Evolutionary conservation across 805 yeast genomes (phyloP), one percentile per base, ranked within the genome.

Genomic region (Suhomyces xylopsoci): DNA sequence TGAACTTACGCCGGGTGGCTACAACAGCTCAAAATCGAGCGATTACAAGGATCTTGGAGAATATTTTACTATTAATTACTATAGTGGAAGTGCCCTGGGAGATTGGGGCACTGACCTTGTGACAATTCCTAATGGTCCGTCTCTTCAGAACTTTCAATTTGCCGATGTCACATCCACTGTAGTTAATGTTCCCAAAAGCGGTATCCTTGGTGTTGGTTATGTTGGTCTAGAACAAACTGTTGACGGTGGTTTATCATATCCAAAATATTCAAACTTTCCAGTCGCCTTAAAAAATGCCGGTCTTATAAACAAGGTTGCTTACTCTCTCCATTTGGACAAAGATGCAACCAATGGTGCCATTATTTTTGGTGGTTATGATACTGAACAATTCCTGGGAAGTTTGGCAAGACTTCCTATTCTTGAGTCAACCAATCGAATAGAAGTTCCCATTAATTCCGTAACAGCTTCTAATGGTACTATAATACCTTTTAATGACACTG

Each of bases 281-380:
- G 47, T 55, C 7, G 55, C 55, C 7, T 49, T 70, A 45, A 58
- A 70, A 56, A 52, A 60, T 6, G 69, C 63, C 10, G 74, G 73
- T 6, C 36, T 54, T 22, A 69, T 70, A 28, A 57, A 54, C 10
- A 58, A 58, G 47, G 51, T 56, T 19, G 49, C 66, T 10, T 68
- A 62, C 47, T 62, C 73, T 1, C 40, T 71, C 15, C 63, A 57
- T 51, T 56, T 69, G 52, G 58, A 62, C 38, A 56, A 56, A 7
- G 36, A 50, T 47, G 53, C 58, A 53, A 41, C 48, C 22, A 42
- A 54, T 1, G 76, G 75, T 3, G 30, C 55, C 8, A 45, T 71
- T 7, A 47, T 58, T 9, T 62, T 71, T 53, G 77, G 76, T 12
- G 70, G 66, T 26, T 58, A 63, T 22, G 73, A 71, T 54, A 46